A percentile compares a stretch with the other conserved stretches of the same genome.
These are phyloP conservation scores for Lobosporangium transversale DNA, from an alignment of 192 early-diverging fungal species.

Conservation along the genomic window DNA sequence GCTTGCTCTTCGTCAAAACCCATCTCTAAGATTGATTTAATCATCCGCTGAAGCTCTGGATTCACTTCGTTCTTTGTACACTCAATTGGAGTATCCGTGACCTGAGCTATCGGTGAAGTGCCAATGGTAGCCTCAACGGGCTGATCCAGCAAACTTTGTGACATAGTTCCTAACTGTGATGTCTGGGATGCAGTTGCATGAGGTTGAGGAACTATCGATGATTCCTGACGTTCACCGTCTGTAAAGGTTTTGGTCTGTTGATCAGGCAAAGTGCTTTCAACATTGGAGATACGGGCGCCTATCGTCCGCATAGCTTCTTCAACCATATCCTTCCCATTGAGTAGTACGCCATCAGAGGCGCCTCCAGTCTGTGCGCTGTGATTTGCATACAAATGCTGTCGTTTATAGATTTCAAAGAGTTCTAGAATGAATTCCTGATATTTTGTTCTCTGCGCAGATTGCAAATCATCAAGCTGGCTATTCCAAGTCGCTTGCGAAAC, in stretches of 20 bases:
- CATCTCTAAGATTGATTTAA: slow-evolving; percentile 71
- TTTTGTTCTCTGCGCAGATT: slow-evolving; percentile 59
- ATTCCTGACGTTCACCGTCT: background rate
- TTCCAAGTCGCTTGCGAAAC: slow-evolving; percentile 62
- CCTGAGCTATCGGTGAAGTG: background rate
- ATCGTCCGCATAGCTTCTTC: slow-evolving; percentile 54
- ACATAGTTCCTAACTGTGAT: slow-evolving; percentile 10
- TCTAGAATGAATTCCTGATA: slow-evolving; percentile 68
- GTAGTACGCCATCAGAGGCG: background rate
- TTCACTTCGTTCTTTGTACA: slow-evolving; percentile 32
- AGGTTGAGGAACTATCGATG: slow-evolving; percentile 9
- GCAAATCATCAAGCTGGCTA: slow-evolving; percentile 60
- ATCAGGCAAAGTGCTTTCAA: slow-evolving; percentile 3
- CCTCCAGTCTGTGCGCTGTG: slow-evolving; percentile 1
- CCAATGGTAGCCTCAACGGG: background rate
- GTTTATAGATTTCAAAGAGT: slow-evolving; percentile 60
- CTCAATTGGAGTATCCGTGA: background rate
- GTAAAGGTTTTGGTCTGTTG: background rate
- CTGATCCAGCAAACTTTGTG: no score
- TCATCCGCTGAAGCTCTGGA: slow-evolving; percentile 44
- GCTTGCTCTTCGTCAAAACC: slow-evolving; percentile 72
- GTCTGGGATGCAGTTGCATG: background rate
- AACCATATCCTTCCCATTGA: slow-evolving; percentile 66
- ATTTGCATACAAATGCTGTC: slow-evolving; percentile 18
- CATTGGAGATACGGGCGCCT: slow-evolving; percentile 26